A percentile compares a stretch with the other conserved stretches of the same genome.
phyloP scores from a whole-genome alignment of 2,329 filamentous ascomycete genomes.

The Penicillium sp. region DNA sequence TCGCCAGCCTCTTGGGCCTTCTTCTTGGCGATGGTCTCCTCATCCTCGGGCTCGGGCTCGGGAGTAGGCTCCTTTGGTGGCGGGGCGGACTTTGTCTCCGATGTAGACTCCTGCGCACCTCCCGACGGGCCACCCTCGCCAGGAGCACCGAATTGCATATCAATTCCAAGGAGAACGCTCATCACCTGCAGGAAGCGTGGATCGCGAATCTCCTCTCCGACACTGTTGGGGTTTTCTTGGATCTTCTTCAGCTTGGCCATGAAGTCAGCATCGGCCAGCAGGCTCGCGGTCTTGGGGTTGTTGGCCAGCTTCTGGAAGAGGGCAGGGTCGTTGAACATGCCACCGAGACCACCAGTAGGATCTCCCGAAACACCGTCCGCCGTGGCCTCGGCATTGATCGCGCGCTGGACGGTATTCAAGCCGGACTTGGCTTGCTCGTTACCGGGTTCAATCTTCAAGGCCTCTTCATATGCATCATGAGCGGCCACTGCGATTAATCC shows the following conservation, averaged over 20 bases:
- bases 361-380: constrained; percentile 58
- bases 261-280: constrained; percentile 77
- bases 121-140: constrained; percentile 42
- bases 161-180: constrained; percentile 86
- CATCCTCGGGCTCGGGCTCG: constrained; percentile 66
- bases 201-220: constrained; percentile 77
- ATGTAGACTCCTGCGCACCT: constrained; percentile 59
- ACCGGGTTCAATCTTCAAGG: constrained; percentile 83
- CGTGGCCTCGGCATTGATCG: constrained; percentile 70
- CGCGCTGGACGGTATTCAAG: constrained; percentile 74
- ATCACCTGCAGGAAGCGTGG: constrained; percentile 90
- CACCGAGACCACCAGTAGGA: constrained; percentile 69
- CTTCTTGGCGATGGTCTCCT: constrained; percentile 75
- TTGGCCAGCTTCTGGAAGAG: constrained; percentile 81
- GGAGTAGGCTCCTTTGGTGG: constrained; percentile 51
- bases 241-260: constrained; percentile 83
- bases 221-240: constrained; percentile 70
- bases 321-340: constrained; percentile 91
- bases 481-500: constrained; percentile 59
- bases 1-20: constrained; percentile 91
- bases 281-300: constrained; percentile 85
- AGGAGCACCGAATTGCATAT: constrained; percentile 63
- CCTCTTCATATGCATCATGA: constrained; percentile 85
- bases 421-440: constrained; percentile 93
- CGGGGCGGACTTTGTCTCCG: constrained; percentile 55